phyloP scores from a whole-genome alignment of 495 filamentous ascomycete species.

The Diplogelasinospora grovesii region DNA sequence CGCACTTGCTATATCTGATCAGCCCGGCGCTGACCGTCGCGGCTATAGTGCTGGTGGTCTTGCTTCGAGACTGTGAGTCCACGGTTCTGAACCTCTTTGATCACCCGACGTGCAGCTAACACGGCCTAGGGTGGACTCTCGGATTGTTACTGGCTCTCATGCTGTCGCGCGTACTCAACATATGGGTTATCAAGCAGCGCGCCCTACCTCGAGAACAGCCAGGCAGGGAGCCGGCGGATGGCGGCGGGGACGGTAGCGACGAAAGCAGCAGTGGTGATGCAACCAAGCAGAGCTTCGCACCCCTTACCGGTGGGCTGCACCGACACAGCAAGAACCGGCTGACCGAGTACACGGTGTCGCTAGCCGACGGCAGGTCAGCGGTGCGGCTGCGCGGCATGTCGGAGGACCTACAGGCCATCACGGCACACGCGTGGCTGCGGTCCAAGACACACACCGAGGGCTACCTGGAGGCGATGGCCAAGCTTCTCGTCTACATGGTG shows the following conservation, averaged over 20 bases:
- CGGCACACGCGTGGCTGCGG: conserved; percentile 48
- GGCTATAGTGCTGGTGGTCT: conserved; percentile 32
- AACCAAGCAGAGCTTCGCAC: too few relatives aligned
- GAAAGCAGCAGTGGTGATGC: too few relatives aligned
- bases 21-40: conserved; percentile 37
- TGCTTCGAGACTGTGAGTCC: conserved; percentile 40
- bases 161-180: conserved; percentile 48
- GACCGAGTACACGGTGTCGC: conserved; percentile 28
- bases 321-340: conserved; percentile 6
- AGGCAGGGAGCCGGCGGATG: too few relatives aligned
- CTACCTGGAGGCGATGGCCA: conserved; percentile 37
- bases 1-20: conserved; percentile 39
- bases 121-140: conserved; percentile 45
- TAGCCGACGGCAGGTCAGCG: conserved; percentile 19
- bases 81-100: background rate
- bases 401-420: conserved; percentile 53
- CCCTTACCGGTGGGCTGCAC: too few relatives aligned
- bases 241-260: too few relatives aligned
- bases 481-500: conserved; percentile 48
- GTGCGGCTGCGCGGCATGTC: conserved; percentile 46
- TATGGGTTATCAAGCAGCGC: conserved; percentile 47
- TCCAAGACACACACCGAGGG: conserved; percentile 45
- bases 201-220: too few relatives aligned
- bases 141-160: conserved; percentile 39
- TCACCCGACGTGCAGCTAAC: too few relatives aligned